Base-by-base conservation (phyloP, 164 flowering plant genomes). In the Aristolochia californica region DNA sequence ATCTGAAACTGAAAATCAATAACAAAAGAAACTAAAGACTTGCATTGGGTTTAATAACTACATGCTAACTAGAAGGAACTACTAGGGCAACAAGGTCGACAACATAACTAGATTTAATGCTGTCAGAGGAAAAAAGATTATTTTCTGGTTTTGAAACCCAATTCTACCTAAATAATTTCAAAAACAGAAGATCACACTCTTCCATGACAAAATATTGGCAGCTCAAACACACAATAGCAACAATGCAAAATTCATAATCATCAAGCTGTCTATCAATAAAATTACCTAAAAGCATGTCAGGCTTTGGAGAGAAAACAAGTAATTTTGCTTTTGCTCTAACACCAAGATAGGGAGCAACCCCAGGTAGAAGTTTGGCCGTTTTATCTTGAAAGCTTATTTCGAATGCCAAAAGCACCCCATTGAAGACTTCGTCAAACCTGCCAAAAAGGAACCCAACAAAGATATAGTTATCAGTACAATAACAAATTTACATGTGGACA, bases 331-430 rank as follows among this genome's bases (percentile, higher is more conserved):
- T 73, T n/a, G 87, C 60, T 59, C 56, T 74, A 20, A 87, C 87
- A 43, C 82, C 84, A 68, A 82, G 70, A 72, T 77, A 81, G 1
- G 97, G 95, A 65, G 68, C 66, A 55, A 87, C 40, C 15, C 83
- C 84, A 17, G 83, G 61, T 49, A 83, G 75, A 68, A 87, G 75
- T 66, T 69, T 83, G 0, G 87, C 85, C 27, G 27, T 30, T 57
- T 68, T 65, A 66, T 62, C 66, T 13, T 26, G 44, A 50, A 67
- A 18, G 0, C 66, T 34, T 43, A 76, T 74, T 48, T 72, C 81
- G 68, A 83, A 85, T 55, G 91, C 91, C 72, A 89, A 72, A 26
- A 87, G 68, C 13, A 93, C 85, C 9, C 98, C 97, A 40, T 83
- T 87, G 67, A 83, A 89, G 20, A 45, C 56, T 63, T 93, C 97